Base-by-base conservation (phyloP, 768 basidiomycete species). In the Auricularia heimuer region DNA sequence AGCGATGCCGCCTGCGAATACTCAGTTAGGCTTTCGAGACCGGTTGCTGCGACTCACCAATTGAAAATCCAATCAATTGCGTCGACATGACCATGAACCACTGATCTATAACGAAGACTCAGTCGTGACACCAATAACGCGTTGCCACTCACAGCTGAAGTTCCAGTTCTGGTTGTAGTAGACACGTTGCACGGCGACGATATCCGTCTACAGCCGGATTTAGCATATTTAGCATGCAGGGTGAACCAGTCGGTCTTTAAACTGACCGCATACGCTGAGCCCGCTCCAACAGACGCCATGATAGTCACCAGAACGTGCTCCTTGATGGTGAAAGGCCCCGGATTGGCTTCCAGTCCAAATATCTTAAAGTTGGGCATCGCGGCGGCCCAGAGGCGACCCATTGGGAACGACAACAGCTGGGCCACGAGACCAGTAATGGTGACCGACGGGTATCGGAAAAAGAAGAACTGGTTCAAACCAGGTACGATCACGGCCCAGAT, bases 111-210 rank as follows among this genome's bases (percentile, higher is more conserved):
- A 62, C 11, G 34, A 36, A 29, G 11, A 2, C 39, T 24, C 21
- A 62, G 18, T 14, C 16, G 14, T n/a, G 35, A 21, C 4, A 8
- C 47, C 21, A 14, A 62, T 37, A 35, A 45, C 12, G 60, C 56
- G 12, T 6, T 14, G 35, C n/a, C 16, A 66, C 64, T 18, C 58
- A 68, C 75, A 79, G 64, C 71, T 63, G 66, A 88, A 89, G 68
- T 75, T 81, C 67, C 80, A 84, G 0, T 62, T 73, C 69, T 88
- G 83, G 60, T 81, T 71, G 71, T 92, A 92, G 69, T 80, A 88
- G 1, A 87, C 83, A 47, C 83, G 77, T 70, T 91, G 89, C 3
- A 91, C 88, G 1, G 87, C 87, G 47, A 90, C 71, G 51, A 91
- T 84, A 67, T 90, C 89, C 7, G 88, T 90, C 56, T 60, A 29